Base-by-base conservation (phyloP, 2,329 filamentous ascomycete genomes). In the Scedosporium boydii region DNA sequence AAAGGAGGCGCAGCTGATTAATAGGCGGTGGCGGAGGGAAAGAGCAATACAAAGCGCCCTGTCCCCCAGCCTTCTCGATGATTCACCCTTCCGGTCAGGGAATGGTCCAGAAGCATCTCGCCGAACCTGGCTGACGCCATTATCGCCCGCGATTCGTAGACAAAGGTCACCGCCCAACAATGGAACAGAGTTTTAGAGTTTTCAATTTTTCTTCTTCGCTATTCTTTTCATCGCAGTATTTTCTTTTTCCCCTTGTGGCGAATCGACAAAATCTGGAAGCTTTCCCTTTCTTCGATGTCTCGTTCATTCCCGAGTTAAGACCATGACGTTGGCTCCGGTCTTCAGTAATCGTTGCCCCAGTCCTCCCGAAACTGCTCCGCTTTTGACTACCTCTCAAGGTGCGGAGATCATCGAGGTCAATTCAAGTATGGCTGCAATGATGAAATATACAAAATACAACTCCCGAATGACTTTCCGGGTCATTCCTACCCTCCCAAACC, bases 71-170 rank as follows among this genome's bases (percentile, higher is more conserved):
- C 57, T 59, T 59, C 57, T 26, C 2, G 14, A 56, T 61, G 59
- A 61, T 42, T 55, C 46, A 42, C 58, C 18, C 34, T 41, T 34
- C 29, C 56, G 16, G 34, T 38, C 56, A 42, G 57, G 67, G 74
- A 76, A 76, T 70, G 71, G 73, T 75, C 74, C 74, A 76, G 74
- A 76, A 75, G 51, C 66, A 63, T 64, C 63, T 64, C 53, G 53
- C 55, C 26, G 23, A 58, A 41, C 27, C 55, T 26, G 55, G 27
- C 34, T 55, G 51, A 55, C 51, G 51, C 51, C 18, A 55, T 55
- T 14, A 10, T 55, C 51, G 51, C 21, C n/a, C 51, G 23, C 23
- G 51, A 55, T 55, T 55, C 51, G 51, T 23, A 55, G 51, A 26
- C 34, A 38, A 38, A 38, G 34, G 34, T 38, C 34, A 38, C 34